Base-by-base conservation (phyloP, 768 basidiomycete species). In the Mycena albidolilacea region DNA sequence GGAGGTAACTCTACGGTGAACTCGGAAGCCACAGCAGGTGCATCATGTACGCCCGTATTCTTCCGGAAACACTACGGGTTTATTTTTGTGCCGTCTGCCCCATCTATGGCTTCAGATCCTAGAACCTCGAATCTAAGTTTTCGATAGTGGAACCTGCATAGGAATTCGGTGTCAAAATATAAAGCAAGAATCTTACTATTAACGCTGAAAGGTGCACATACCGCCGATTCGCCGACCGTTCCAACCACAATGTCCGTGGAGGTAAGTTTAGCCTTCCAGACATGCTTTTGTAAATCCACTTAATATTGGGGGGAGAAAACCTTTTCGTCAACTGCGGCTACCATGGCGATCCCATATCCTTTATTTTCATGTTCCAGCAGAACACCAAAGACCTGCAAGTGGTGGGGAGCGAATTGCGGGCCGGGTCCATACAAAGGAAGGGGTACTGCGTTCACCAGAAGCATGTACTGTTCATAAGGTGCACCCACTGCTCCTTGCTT, bases 331-430 rank as follows among this genome's bases (percentile, higher is more conserved):
- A 70, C 79, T 11, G 71, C 74, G 23, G 77, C 69, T 62, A 81
- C 76, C 66, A 81, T 48, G 0, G 72, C 73, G 59, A 79, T 81
- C 23, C 78, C 82, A 15, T 79, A 76, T 17, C 81, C 81, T 65
- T 81, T 81, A 5, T 80, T 75, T n/a, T 82, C 81, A 59, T 81
- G 77, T 2, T 74, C 71, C 14, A 79, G 81, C 21, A 73, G 50
- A 38, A 82, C 79, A 30, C 78, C 82, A 61, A 84, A 80, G 12
- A 81, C 64, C 11, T 79, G 79, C 15, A 30, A 30, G 30, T 30
- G 30, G 30, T 30, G 3, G 2, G 30, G 30, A 30, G 30, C 30
- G 30, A 30, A 72, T 8, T 76, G 61, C 59, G 77, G 77, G 38
- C 72, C 78, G 0, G 74, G 64, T 5, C 80, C 80, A 7, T 81